Conservation (phyloP, 2,329 filamentous ascomycete genomes). For the Aspergillus persii region DNA sequence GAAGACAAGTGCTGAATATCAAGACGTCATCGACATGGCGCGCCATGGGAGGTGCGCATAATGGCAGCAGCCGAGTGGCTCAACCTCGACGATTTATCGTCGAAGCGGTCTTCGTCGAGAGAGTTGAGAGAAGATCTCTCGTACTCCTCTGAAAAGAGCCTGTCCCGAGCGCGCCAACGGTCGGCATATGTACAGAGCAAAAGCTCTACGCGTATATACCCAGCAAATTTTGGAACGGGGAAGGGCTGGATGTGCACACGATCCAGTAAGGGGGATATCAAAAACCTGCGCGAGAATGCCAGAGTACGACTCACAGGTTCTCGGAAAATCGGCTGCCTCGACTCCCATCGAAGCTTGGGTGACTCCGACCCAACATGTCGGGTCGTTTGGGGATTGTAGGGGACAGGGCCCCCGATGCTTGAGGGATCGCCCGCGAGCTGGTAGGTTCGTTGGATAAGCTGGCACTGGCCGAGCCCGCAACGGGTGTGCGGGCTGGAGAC, state of each 20-base stretch:
- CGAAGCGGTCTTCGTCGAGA: not conserved
- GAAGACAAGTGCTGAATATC: slow-evolving; percentile 11
- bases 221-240: not conserved
- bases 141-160: not conserved
- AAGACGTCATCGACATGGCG: slow-evolving; percentile 4
- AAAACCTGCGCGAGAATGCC: not conserved
- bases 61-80: not conserved
- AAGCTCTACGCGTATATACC: slow-evolving; percentile 18
- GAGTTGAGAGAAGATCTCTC: not conserved
- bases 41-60: not conserved
- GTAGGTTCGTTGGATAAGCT: slow-evolving; percentile 23
- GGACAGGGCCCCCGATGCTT: slow-evolving; percentile 26
- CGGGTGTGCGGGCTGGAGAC: slow-evolving; percentile 44
- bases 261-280: slow-evolving; percentile 4
- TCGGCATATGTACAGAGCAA: slow-evolving; percentile 12
- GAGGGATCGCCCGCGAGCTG: slow-evolving; percentile 24
- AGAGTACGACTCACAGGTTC: slow-evolving; percentile 24
- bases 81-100: not conserved
- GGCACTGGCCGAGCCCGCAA: slow-evolving; percentile 35
- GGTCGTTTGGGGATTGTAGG: slow-evolving; percentile 28
- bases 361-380: slow-evolving; percentile 44
- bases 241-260: slow-evolving; percentile 1
- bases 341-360: slow-evolving; percentile 44
- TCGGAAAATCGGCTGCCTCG: slow-evolving; percentile 46
- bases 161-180: not conserved